Conservation (phyloP, 805 yeast genomes). For the Yarrowia sp. region DNA sequence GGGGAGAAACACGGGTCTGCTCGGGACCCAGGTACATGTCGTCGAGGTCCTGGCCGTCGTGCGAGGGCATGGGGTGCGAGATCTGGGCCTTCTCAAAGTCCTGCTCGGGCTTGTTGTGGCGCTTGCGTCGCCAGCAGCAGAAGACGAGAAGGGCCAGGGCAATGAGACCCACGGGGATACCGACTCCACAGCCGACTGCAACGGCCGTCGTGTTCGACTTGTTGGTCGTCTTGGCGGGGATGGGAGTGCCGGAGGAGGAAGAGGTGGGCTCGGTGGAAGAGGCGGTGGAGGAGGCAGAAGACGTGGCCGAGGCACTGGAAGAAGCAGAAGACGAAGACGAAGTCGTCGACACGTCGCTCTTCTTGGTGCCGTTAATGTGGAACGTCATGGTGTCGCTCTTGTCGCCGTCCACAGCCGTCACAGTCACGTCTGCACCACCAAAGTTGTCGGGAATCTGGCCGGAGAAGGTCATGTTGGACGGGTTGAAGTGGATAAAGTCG, state of each 20-base stretch:
- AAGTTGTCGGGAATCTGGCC: slow-evolving; percentile 63
- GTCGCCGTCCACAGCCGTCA: slow-evolving; percentile 42
- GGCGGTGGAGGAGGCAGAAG: slow-evolving; percentile 36
- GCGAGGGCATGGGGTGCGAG: slow-evolving; percentile 38
- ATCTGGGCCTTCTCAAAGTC: slow-evolving; percentile 39
- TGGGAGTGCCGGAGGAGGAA: slow-evolving; percentile 36
- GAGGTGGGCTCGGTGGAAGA: slow-evolving; percentile 32
- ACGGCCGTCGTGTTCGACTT: slow-evolving; percentile 63
- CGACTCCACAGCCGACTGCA: slow-evolving; percentile 71
- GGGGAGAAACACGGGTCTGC: slow-evolving; percentile 30
- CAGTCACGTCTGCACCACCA: slow-evolving; percentile 41
- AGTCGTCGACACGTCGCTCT: slow-evolving; percentile 25
- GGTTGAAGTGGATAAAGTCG: slow-evolving; percentile 64
- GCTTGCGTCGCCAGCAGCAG: slow-evolving; percentile 50
- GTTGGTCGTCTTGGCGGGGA: slow-evolving; percentile 31
- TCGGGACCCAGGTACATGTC: slow-evolving; percentile 25
- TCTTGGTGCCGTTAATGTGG: slow-evolving; percentile 53
- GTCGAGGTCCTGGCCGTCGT: slow-evolving; percentile 29
- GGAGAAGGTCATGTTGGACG: slow-evolving; percentile 59
- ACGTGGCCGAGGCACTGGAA: slow-evolving; percentile 32
- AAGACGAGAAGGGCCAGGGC: slow-evolving; percentile 56
- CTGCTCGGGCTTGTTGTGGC: slow-evolving; percentile 38
- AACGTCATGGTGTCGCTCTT: slow-evolving; percentile 46
- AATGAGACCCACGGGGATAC: slow-evolving; percentile 61
- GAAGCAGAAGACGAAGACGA: slow-evolving; percentile 37